Evolutionary conservation across 805 yeast species (phyloP).

Genomic region (Brettanomyces nanus): DNA sequence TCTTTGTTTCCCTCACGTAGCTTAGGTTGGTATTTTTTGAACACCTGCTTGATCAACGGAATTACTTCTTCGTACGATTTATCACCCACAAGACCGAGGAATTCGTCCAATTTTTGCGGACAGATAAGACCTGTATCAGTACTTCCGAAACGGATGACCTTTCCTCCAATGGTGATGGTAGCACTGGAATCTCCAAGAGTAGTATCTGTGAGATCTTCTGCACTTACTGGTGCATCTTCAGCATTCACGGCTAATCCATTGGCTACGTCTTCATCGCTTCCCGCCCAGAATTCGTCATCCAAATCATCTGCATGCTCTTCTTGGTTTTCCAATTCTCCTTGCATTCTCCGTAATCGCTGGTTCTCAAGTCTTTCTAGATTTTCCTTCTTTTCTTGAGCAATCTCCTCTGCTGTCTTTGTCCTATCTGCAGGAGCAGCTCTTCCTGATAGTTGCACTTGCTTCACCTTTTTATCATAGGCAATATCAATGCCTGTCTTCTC

Average conservation of each 20-base stretch:
- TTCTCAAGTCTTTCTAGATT: slow-evolving; percentile 55
- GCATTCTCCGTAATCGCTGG: slow-evolving; percentile 67
- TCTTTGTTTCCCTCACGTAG: slow-evolving; percentile 77
- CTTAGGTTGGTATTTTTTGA: slow-evolving; percentile 63
- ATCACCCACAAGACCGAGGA: slow-evolving; percentile 26
- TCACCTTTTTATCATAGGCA: slow-evolving; percentile 59
- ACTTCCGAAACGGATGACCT: slow-evolving; percentile 18
- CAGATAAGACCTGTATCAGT: slow-evolving; percentile 27
- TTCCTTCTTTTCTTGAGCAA: slow-evolving; percentile 51
- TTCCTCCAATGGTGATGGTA: slow-evolving; percentile 28
- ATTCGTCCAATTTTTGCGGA: slow-evolving; percentile 40
- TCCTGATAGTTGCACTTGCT: slow-evolving; percentile 59
- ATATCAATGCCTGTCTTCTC: slow-evolving; percentile 33
- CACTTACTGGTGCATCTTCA: slow-evolving; percentile 20
- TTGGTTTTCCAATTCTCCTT: slow-evolving; percentile 36
- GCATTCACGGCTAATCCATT: slow-evolving; percentile 33
- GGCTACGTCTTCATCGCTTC: slow-evolving; percentile 39
- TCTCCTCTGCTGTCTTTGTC: slow-evolving; percentile 71
- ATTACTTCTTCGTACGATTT: slow-evolving; percentile 35
- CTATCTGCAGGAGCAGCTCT: slow-evolving; percentile 77
- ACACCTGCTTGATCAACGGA: slow-evolving; percentile 43
- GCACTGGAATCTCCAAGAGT: slow-evolving; percentile 7
- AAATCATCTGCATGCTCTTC: slow-evolving; percentile 54
- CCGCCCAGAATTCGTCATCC: slow-evolving; percentile 62
- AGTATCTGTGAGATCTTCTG: slow-evolving; percentile 6